Evolutionary conservation across 2,329 filamentous ascomycete genomes (phyloP), one percentile per base, ranked within the genome.

Genomic region (Aureobasidium vineae): DNA sequence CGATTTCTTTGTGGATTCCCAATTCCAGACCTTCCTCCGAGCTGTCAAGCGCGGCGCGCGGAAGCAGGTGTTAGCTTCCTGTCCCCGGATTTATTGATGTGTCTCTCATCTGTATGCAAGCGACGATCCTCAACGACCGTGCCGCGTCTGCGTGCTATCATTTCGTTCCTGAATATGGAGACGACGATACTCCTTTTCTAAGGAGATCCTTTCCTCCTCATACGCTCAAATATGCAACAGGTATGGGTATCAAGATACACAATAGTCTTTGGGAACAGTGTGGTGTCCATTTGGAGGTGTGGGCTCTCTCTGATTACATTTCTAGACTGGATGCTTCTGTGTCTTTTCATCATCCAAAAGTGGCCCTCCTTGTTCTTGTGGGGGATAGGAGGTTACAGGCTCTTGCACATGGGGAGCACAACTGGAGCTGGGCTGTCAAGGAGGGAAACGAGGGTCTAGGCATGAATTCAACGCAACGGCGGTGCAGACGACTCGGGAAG

Each of bases 51-150:
- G 43, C 57, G 57, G 41, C 41, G 28, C 45, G 59, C 59, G 59
- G 59, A 63, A 63, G 45, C 33, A 63, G 21, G 31, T 41, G 19
- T 41, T 52, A 41, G 59, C 59, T 52, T 50, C 59, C 59, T 63
- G 36, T 45, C 52, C 40, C 59, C 41, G 10, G 59, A 31, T 63
- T 21, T 13, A 31, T 41, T 15, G 23, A 50, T 28, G 21, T 52
- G 45, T 49, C 31, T 38, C 31, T n/a, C 38, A 40, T 52, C 4
- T 63, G 28, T 33, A 40, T 47, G 43, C 40, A 40, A 40, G 43
- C 10, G 56, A 40, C 16, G 43, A 49, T 63, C 43, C 59, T 50
- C 59, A 63, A 63, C 59, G 15, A 52, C 10, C 23, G 33, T 52
- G 59, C 33, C 59, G 26, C 45, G 28, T 50, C 52, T 52, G 43